These are phyloP conservation scores for Leucocoprinus leucothites DNA, from an alignment of 768 basidiomycete genomes.

Conservation along the genomic window DNA sequence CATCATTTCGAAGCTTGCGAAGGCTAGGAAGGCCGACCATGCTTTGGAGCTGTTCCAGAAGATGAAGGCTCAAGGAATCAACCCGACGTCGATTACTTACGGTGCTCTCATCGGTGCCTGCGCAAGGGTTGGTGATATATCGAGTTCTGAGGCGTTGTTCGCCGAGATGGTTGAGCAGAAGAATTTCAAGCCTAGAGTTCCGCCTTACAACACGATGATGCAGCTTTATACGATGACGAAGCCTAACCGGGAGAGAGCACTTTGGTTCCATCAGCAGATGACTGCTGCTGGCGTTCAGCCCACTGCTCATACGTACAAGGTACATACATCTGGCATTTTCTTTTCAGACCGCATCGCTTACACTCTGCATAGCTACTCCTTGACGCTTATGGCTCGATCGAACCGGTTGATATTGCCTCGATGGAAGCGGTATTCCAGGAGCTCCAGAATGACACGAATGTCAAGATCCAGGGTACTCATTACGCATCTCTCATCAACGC, in stretches of 20 bases:
- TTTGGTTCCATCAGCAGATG: conserved; percentile 75
- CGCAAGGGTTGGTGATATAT: conserved; percentile 86
- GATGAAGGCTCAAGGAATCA: conserved; percentile 68
- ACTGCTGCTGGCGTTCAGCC: conserved; percentile 58
- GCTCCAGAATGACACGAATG: conserved; percentile 44
- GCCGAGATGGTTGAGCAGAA: conserved; percentile 71
- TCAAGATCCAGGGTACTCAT: conserved; percentile 43
- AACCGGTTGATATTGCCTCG: conserved; percentile 69
- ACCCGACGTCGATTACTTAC: conserved; percentile 86
- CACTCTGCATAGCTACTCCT: conserved; percentile 62
- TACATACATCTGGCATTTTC: conserved; percentile 24
- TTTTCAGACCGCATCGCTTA: conserved; percentile 6
- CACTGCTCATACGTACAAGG: conserved; percentile 94
- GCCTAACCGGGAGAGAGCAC: conserved; percentile 74
- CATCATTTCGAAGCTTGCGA: conserved; percentile 92
- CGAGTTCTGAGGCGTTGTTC: conserved; percentile 80
- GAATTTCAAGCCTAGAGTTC: conserved; percentile 85
- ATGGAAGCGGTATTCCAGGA: conserved; percentile 71
- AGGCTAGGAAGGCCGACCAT: conserved; percentile 89
- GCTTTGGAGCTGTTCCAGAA: conserved; percentile 84
- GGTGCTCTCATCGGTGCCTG: conserved; percentile 94
- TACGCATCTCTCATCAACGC: conserved; percentile 88
- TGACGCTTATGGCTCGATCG: conserved; percentile 83
- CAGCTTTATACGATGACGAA: conserved; percentile 91
- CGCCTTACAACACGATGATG: conserved; percentile 99